These are phyloP conservation scores for Serpula lacrymans DNA, from an alignment of 768 basidiomycete genomes.

Conservation along the genomic window DNA sequence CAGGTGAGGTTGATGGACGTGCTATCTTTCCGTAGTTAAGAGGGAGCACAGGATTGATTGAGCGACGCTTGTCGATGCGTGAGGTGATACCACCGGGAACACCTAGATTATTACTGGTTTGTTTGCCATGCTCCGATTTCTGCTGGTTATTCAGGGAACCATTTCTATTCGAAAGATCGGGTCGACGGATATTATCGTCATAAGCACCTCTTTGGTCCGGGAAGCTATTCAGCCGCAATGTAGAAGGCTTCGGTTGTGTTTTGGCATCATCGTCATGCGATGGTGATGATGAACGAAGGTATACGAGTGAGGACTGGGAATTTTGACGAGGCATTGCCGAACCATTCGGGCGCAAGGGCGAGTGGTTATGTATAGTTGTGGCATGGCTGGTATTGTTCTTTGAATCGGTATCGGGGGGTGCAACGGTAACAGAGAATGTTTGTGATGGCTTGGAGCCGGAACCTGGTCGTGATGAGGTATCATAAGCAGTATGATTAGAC, in stretches of 20 bases:
- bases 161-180: slow-evolving; percentile 31
- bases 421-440: slow-evolving; percentile 41
- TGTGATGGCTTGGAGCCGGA: too few relatives aligned
- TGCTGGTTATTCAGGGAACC: too few relatives aligned
- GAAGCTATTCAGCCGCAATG: slow-evolving; percentile 5
- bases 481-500: slow-evolving; percentile 15
- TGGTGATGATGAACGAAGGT: slow-evolving; percentile 16
- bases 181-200: slow-evolving; percentile 41
- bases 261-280: background rate
- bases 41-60: slow-evolving; percentile 51
- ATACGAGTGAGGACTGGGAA: slow-evolving; percentile 3
- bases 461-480: too few relatives aligned
- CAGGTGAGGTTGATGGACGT: slow-evolving; percentile 8
- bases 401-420: slow-evolving; percentile 30
- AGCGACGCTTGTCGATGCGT: slow-evolving; percentile 45
- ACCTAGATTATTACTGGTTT: slow-evolving; percentile 15
- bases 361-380: slow-evolving; percentile 5
- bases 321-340: slow-evolving; percentile 1
- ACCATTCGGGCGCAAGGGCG: too few relatives aligned
- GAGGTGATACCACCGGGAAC: slow-evolving; percentile 27
- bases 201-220: slow-evolving; percentile 39
- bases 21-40: slow-evolving; percentile 23
- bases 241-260: slow-evolving; percentile 20
- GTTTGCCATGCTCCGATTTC: slow-evolving; percentile 11
- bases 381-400: slow-evolving; percentile 6